Conservation (phyloP, 1,139 yeast species). For the Saccharomyces uvarum region DNA sequence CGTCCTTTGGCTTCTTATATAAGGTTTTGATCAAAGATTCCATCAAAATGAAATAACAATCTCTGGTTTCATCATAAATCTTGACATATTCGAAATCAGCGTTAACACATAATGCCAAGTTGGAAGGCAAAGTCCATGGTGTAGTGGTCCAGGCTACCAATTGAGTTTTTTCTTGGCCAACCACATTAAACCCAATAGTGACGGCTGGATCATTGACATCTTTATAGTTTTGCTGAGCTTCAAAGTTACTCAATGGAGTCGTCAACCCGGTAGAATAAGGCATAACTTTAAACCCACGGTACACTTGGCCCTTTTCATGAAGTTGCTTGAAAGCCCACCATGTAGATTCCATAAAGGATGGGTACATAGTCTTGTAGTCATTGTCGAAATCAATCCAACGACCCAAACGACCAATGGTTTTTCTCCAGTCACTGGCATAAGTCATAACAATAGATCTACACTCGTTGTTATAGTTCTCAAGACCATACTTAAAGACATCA, state of each 20-base stretch:
- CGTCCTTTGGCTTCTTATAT: constrained; percentile 90
- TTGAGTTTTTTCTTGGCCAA: constrained; percentile 70
- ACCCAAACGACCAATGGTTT: constrained; percentile 85
- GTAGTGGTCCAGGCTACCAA: constrained; percentile 99
- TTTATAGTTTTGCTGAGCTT: constrained; percentile 96
- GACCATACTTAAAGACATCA: constrained; percentile 89
- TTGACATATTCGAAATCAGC: constrained; percentile 88
- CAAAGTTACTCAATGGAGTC: constrained; percentile 93
- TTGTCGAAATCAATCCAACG: constrained; percentile 99
- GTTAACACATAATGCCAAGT: constrained; percentile 84
- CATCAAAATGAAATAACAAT: constrained; percentile 69
- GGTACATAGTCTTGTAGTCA: constrained; percentile 94
- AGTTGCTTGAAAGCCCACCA: constrained; percentile 98
- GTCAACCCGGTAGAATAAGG: constrained; percentile 97
- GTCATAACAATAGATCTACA: constrained; percentile 97
- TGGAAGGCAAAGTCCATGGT: constrained; percentile 98
- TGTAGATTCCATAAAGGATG: constrained; percentile 91
- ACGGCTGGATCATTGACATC: constrained; percentile 96
- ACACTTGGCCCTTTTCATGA: constrained; percentile 76
- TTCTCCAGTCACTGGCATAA: constrained; percentile 90
- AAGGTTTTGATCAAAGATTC: constrained; percentile 74
- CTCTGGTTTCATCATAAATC: constrained; percentile 81
- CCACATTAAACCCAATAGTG: constrained; percentile 78
- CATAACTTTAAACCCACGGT: constrained; percentile 94
- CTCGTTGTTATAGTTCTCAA: constrained; percentile 86